Evolutionary conservation across 2,329 filamentous ascomycete genomes (phyloP).

Genomic region (Talaromyces sp.): DNA sequence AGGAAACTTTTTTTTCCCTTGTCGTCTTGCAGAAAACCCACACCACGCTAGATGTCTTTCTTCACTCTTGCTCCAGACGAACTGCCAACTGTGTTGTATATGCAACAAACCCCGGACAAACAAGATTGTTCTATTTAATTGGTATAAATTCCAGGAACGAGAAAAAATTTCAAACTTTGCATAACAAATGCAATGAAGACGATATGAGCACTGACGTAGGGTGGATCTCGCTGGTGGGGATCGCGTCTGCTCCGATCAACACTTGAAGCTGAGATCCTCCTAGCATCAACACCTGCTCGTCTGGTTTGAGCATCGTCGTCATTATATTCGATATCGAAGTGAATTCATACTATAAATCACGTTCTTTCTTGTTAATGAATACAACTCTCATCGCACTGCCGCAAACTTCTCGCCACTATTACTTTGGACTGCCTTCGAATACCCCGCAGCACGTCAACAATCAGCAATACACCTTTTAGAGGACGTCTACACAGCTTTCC

Average conservation of each 20-base stretch:
- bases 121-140: neutral
- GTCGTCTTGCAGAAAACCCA: neutral
- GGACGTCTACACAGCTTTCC: neutral
- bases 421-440: neutral
- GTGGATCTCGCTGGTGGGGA: neutral
- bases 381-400: neutral
- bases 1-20: slow-evolving; percentile 4
- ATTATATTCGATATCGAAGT: neutral
- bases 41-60: neutral
- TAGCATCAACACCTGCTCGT: neutral
- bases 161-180: neutral
- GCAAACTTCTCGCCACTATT: neutral
- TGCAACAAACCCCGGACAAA: neutral
- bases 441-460: neutral
- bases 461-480: neutral
- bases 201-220: neutral
- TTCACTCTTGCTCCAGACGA: neutral
- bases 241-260: neutral
- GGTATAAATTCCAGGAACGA: neutral
- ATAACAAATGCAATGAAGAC: neutral
- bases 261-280: neutral
- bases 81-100: neutral
- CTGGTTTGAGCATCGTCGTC: neutral
- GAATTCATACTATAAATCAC: neutral
- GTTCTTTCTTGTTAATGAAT: neutral